Conservation (phyloP, 2,329 filamentous ascomycete genomes). For the Hypoxylon sp. region DNA sequence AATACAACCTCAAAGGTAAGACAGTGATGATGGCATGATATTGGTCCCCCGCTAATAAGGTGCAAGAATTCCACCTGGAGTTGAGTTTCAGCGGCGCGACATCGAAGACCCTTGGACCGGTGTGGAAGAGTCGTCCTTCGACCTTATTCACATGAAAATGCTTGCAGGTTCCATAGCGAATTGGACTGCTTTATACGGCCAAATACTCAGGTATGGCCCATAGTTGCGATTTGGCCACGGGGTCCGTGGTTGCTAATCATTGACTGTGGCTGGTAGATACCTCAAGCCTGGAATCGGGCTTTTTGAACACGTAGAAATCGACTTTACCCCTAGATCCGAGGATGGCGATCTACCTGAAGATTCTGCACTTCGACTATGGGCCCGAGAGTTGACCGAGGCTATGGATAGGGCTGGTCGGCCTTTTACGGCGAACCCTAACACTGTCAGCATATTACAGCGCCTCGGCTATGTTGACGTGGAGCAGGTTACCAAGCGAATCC, state of each 20-base stretch:
- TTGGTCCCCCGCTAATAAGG: slow-evolving; percentile 28
- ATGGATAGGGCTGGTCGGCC: slow-evolving; percentile 74
- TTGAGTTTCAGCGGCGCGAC: slow-evolving; percentile 77
- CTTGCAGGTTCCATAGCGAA: slow-evolving; percentile 80
- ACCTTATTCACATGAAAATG: slow-evolving; percentile 86
- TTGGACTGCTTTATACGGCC: slow-evolving; percentile 80
- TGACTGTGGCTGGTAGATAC: slow-evolving; percentile 65
- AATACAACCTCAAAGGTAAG: slow-evolving; percentile 54
- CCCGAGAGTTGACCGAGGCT: slow-evolving; percentile 72
- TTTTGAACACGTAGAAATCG: slow-evolving; percentile 91
- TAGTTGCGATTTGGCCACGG: slow-evolving; percentile 47
- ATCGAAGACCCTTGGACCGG: slow-evolving; percentile 79
- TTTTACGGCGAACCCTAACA: slow-evolving; percentile 69
- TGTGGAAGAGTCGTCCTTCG: slow-evolving; percentile 69
- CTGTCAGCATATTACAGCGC: slow-evolving; percentile 69
- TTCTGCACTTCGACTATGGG: slow-evolving; percentile 76
- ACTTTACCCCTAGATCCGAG: slow-evolving; percentile 80
- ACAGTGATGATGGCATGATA: background rate
- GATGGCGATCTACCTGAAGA: slow-evolving; percentile 69
- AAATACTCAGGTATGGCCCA: slow-evolving; percentile 70
- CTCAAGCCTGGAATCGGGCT: slow-evolving; percentile 79
- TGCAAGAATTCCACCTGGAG: slow-evolving; percentile 78
- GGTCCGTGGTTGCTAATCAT: slow-evolving; percentile 18
- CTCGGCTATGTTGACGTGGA: slow-evolving; percentile 85
- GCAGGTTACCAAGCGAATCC: slow-evolving; percentile 75